Base-by-base conservation (phyloP, 805 yeast genomes). In the Teunomyces aglyptinius region DNA sequence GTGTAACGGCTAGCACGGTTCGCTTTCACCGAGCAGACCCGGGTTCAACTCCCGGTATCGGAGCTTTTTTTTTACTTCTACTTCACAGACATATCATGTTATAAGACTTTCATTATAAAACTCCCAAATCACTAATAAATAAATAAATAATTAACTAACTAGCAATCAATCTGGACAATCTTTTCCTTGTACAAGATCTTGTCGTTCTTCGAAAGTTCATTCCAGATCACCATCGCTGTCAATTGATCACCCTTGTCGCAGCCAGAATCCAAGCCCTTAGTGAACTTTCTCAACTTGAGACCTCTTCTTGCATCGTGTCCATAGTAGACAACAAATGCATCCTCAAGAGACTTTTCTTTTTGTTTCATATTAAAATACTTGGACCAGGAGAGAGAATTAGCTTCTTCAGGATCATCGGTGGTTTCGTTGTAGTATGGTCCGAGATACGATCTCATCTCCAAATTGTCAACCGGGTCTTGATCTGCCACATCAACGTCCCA, bases 221-320 rank as follows among this genome's bases (percentile, higher is more conserved):
- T 40, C 66, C 69, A 77, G 4, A 84, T 59, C 4, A 83, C 74
- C 60, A 82, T 64, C 0, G 91, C 95, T 26, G 83, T 74, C 41
- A 91, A 71, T 49, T 76, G 62, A 10, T 81, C 84, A 3, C 96
- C 97, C 49, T 78, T 77, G 48, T 82, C 86, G 71, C 97, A 91
- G 1, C 87, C 88, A 8, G 87, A 71, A 59, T 92, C 98, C 33
- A 91, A 67, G 0, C 97, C 98, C 56, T 79, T 81, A 3, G 96
- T 74, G 63, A 73, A 89, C 50, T 78, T 76, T 52, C 77, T 77
- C 42, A 83, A 52, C 46, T 78, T 81, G 42, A 90, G 75, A 1
- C 97, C 96, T 45, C 83, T 70, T 46, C 81, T 73, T 3, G 97
- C 95, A 60, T 89, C 95, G 60, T 91, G 98, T 1, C 97, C 98